phyloP scores from a whole-genome alignment of 164 flowering plant genomes.

The Stephania yunnanensis region DNA sequence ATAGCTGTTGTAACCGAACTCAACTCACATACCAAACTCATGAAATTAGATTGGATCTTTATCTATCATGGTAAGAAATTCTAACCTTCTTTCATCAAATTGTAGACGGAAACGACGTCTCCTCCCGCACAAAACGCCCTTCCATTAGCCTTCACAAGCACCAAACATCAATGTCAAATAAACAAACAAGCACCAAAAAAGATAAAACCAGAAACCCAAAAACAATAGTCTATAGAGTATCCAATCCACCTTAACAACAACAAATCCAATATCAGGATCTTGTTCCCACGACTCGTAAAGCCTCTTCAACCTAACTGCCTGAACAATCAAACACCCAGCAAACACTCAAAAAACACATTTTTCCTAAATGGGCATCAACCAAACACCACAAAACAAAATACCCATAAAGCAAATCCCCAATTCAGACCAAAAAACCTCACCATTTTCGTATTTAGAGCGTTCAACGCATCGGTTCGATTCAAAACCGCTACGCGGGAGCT shows the following conservation, averaged over 20 bases:
- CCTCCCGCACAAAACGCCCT: slow-evolving; percentile 83
- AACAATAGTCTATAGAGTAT: not conserved
- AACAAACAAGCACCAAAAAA: not conserved
- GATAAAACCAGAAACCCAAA: not conserved
- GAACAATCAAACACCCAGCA: not conserved
- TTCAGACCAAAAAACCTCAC: slow-evolving; percentile 23
- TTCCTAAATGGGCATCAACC: not conserved
- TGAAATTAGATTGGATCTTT: not conserved
- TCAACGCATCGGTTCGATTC: slow-evolving; percentile 67
- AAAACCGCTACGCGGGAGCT: slow-evolving; percentile 75
- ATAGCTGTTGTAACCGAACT: not conserved
- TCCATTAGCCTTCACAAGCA: slow-evolving; percentile 63
- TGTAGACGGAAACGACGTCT: slow-evolving; percentile 58
- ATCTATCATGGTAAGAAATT: not conserved
- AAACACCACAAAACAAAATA: not conserved
- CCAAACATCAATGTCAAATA: slow-evolving; percentile 15
- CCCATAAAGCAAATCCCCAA: not conserved
- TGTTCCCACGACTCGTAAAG: slow-evolving; percentile 92
- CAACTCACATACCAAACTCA: not conserved
- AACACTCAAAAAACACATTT: not conserved
- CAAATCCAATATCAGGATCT: slow-evolving; percentile 70
- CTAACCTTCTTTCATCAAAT: slow-evolving; percentile 52
- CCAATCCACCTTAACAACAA: slow-evolving; percentile 54
- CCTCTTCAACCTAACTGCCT: slow-evolving; percentile 64
- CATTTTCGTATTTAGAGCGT: slow-evolving; percentile 76